Conservation (phyloP, 495 filamentous ascomycete species). For the Aspergillus taichungensis region DNA sequence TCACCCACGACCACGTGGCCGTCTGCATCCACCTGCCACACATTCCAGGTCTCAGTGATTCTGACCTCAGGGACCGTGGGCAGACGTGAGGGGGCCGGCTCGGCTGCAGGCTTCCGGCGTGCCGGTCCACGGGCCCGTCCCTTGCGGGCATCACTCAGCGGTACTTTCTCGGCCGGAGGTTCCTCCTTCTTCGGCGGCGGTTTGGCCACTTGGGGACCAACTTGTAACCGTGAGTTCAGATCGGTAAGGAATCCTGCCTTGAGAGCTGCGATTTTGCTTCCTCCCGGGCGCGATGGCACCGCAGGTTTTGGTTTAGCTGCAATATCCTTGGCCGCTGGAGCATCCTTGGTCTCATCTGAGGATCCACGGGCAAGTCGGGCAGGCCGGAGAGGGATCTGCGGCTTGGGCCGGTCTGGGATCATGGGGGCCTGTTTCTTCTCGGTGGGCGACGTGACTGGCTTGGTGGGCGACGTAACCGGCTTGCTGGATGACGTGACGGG, state of each 20-base stretch:
- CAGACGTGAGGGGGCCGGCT: slow-evolving; percentile 18
- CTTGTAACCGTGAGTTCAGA: slow-evolving; percentile 72
- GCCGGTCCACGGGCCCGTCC: slow-evolving; percentile 81
- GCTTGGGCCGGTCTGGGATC: slow-evolving; percentile 69
- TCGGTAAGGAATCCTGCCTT: slow-evolving; percentile 87
- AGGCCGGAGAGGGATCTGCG: slow-evolving; percentile 65
- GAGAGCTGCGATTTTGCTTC: slow-evolving; percentile 78
- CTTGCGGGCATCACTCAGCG: slow-evolving; percentile 79
- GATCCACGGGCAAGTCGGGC: slow-evolving; percentile 42
- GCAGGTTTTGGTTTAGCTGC: slow-evolving; percentile 58
- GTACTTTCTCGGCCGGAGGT: slow-evolving; percentile 59
- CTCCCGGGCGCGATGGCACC: slow-evolving; percentile 70
- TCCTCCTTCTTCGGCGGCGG: slow-evolving; percentile 57
- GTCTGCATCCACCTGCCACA: slow-evolving; percentile 43
- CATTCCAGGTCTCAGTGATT: slow-evolving; percentile 40
- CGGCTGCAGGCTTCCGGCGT: slow-evolving; percentile 58
- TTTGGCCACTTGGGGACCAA: slow-evolving; percentile 66
- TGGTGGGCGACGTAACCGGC: slow-evolving; percentile 27
- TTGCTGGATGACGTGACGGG: slow-evolving; percentile 28
- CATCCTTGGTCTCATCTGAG: slow-evolving; percentile 22
- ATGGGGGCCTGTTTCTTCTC: slow-evolving; percentile 44
- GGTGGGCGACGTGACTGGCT: slow-evolving; percentile 27
- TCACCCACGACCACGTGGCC: slow-evolving; percentile 34
- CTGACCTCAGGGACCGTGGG: slow-evolving; percentile 36
- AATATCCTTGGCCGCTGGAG: slow-evolving; percentile 20